Evolutionary conservation across 129 eudicot species (phyloP).

Genomic region (Chrysanthemum makinoi): DNA sequence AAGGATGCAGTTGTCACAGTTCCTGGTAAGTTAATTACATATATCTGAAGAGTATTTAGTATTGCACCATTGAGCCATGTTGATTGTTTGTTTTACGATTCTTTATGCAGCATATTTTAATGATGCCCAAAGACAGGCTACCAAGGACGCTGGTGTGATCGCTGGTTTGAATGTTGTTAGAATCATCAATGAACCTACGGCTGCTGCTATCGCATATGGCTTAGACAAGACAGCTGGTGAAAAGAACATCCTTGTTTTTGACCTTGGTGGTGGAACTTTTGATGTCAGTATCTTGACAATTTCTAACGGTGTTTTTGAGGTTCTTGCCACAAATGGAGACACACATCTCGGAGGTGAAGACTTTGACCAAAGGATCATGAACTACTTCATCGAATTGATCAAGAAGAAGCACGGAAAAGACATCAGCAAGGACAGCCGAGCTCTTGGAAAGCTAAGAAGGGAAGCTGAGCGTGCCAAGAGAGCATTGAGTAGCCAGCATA

Average conservation of each 20-base stretch:
- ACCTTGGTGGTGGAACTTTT: slow-evolving; percentile 70
- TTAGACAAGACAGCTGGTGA: slow-evolving; percentile 57
- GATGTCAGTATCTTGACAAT: slow-evolving; percentile 64
- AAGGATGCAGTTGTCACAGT: slow-evolving; percentile 65
- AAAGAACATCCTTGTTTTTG: slow-evolving; percentile 60
- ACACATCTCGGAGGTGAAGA: slow-evolving; percentile 78
- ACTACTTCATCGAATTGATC: slow-evolving; percentile 67
- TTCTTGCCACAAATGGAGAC: slow-evolving; percentile 62
- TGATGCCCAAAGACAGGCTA: slow-evolving; percentile 74
- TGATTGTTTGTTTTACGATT: no score
- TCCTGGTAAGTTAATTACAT: slow-evolving; percentile 39
- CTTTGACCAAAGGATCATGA: slow-evolving; percentile 82
- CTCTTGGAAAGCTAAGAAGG: slow-evolving; percentile 82
- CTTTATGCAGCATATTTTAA: slow-evolving; percentile 51
- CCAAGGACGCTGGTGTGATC: slow-evolving; percentile 64
- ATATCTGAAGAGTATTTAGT: background rate
- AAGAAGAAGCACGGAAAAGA: slow-evolving; percentile 83
- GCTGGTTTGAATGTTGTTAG: slow-evolving; percentile 62
- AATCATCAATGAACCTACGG: slow-evolving; percentile 59
- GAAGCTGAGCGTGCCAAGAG: slow-evolving; percentile 60
- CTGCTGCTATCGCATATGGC: slow-evolving; percentile 66
- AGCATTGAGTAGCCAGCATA: slow-evolving; percentile 86
- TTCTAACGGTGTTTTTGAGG: slow-evolving; percentile 61
- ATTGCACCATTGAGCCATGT: no score
- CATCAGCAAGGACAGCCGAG: slow-evolving; percentile 86